Evolutionary conservation across 345 rosid species (phyloP), one percentile per base, ranked within the genome.

Genomic region (Brassica rapa): DNA sequence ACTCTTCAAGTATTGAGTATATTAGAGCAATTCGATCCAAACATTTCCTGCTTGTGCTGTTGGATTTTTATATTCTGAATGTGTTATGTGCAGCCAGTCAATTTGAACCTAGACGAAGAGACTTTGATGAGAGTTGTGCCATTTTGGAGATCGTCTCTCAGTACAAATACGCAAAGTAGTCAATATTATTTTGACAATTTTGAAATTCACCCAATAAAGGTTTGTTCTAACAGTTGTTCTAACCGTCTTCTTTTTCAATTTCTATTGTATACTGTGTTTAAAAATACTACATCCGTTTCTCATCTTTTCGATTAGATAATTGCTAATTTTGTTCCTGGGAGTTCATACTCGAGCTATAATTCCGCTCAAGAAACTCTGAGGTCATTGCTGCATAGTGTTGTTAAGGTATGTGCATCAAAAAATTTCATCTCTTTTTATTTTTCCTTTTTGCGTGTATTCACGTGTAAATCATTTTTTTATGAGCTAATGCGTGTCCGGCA

Each of bases 191-290:
- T 94, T 80, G 96, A 94, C 80, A 85, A 92, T 86, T 90, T 94
- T 87, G 98, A 92, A 86, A 86, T 92, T 81, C 98, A 92, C 76
- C 98, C 98, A 6, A 80, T 94, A 75, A 94, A 90, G 98, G 98
- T 92, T 82, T 68, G 81, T 63, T 35, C 68, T 61, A 80, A 74
- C 39, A 37, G 35, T 33, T 67, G 39, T 39, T 73, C 79, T 56
- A 35, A 3, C 73, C 59, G 72, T 16, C 9, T 75, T 55, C 12
- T 37, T 66, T 15, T 6, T 21, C 77, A 66, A 5, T 72, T 73
- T 51, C 70, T 63, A 61, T 61, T 65, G 11, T 55, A 15, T 51
- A 51, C 60, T 66, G 59, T 70, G 51, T 32, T 67, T 77, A 46
- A 55, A 24, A 72, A 63, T 70, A 70, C 72, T 56, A 80, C 61